Percentiles rank a stretch among this genome's conserved stretches.
Evolutionary conservation across 257 asterid genomes (phyloP).

Genomic region (Buddleja alternifolia): DNA sequence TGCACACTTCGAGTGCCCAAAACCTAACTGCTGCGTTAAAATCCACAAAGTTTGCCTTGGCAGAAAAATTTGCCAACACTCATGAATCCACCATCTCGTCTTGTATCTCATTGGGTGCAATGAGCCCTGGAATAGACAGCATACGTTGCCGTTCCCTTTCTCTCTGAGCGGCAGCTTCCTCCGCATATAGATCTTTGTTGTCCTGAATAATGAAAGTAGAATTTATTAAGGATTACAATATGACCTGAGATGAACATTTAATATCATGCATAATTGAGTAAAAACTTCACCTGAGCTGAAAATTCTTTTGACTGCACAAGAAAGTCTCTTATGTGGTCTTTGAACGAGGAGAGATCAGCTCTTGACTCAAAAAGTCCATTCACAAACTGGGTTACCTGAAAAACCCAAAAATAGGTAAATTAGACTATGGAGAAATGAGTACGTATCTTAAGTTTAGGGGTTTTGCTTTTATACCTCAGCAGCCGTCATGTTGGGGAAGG

Average conservation of each 20-base stretch:
- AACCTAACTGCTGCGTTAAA: slow-evolving; percentile 27
- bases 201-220: slow-evolving; percentile 52
- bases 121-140: slow-evolving; percentile 86
- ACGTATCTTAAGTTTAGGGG: slow-evolving; percentile 1
- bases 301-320: slow-evolving; percentile 86
- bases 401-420: slow-evolving; percentile 17
- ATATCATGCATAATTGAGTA: not conserved
- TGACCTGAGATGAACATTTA: not conserved
- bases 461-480: slow-evolving; percentile 56
- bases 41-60: slow-evolving; percentile 26
- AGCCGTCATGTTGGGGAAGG: slow-evolving; percentile 90
- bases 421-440: not conserved
- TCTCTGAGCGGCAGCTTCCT: slow-evolving; percentile 89
- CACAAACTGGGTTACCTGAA: slow-evolving; percentile 83
- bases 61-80: slow-evolving; percentile 4
- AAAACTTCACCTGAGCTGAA: slow-evolving; percentile 77
- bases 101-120: slow-evolving; percentile 92
- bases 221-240: not conserved
- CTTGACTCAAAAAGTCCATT: slow-evolving; percentile 74
- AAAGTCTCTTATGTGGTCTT: slow-evolving; percentile 77
- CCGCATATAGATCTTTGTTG: slow-evolving; percentile 93
- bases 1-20: slow-evolving; percentile 28
- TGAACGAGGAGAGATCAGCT: slow-evolving; percentile 61
- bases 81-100: slow-evolving; percentile 88
- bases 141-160: slow-evolving; percentile 82